phyloP scores from a whole-genome alignment of 306 rosid species.

The Ochetophila trinervis region DNA sequence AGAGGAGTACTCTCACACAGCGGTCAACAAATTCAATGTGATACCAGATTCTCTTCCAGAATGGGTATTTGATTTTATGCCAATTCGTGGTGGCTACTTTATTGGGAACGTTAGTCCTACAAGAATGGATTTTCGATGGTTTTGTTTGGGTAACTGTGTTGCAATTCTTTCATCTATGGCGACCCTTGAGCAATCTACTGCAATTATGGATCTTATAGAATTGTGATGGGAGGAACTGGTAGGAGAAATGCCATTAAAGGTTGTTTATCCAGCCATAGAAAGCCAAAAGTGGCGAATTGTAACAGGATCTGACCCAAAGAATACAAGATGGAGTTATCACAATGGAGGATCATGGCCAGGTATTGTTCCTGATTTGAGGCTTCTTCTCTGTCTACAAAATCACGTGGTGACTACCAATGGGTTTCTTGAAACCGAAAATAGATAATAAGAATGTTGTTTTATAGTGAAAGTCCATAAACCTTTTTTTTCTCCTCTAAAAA shows the following conservation, averaged over 20 bases:
- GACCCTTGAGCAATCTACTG: constrained; percentile 56
- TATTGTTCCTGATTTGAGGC: neutral
- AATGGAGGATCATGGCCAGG: constrained; percentile 82
- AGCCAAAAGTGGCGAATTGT: constrained; percentile 53
- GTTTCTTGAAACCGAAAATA: neutral
- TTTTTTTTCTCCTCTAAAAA: too few relatives aligned
- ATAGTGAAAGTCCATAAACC: too few relatives aligned
- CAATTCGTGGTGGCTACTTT: constrained; percentile 57
- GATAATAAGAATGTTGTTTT: neutral
- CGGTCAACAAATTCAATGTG: constrained; percentile 74
- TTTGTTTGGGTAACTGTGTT: constrained; percentile 61
- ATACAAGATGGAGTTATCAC: constrained; percentile 72
- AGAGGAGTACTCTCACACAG: constrained; percentile 91
- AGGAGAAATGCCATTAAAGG: constrained; percentile 68
- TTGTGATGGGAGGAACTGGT: constrained; percentile 59
- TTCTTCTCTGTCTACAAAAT: neutral
- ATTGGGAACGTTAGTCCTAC: constrained; percentile 65
- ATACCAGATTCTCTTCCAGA: constrained; percentile 66
- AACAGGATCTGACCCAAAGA: constrained; percentile 69
- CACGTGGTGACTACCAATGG: neutral
- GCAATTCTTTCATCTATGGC: constrained; percentile 68
- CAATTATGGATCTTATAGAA: constrained; percentile 74
- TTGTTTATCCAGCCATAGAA: constrained; percentile 63
- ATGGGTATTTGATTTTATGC: constrained; percentile 67
- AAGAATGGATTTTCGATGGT: constrained; percentile 71